A percentile compares a stretch with the other conserved stretches of the same genome.
Evolutionary conservation across 73 alveolate species (phyloP).

Genomic region (Breviolum minutum): DNA sequence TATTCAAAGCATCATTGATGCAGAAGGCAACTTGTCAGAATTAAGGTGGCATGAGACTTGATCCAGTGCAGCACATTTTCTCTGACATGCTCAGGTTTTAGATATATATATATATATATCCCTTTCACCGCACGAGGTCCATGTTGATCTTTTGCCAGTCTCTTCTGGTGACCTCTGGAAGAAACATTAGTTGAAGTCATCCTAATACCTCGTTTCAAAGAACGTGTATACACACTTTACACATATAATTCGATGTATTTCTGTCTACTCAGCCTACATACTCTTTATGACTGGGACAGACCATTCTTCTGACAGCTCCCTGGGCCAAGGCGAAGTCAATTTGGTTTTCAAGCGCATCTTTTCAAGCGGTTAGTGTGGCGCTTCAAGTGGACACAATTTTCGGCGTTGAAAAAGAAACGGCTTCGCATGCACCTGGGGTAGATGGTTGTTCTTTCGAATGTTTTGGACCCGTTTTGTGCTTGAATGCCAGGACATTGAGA

Average conservation of each 20-base stretch:
- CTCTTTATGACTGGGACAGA: background rate
- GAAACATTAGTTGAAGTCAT: background rate
- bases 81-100: too few relatives aligned
- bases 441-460: too few relatives aligned
- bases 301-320: background rate
- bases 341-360: constrained; percentile 53
- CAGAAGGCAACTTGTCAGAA: background rate
- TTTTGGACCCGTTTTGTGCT: too few relatives aligned
- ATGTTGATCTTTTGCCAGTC: background rate
- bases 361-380: background rate
- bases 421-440: too few relatives aligned
- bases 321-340: background rate
- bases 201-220: background rate
- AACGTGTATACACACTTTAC: background rate
- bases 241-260: too few relatives aligned
- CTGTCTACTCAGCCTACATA: background rate
- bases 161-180: background rate
- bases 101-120: too few relatives aligned
- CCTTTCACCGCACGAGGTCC: background rate
- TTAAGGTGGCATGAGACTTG: too few relatives aligned
- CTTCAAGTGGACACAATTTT: background rate
- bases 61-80: too few relatives aligned
- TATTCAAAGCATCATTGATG: background rate
- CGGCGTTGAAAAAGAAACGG: background rate
- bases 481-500: too few relatives aligned